phyloP scores from a whole-genome alignment of 495 filamentous ascomycete genomes.

The Parathielavia appendiculata region DNA sequence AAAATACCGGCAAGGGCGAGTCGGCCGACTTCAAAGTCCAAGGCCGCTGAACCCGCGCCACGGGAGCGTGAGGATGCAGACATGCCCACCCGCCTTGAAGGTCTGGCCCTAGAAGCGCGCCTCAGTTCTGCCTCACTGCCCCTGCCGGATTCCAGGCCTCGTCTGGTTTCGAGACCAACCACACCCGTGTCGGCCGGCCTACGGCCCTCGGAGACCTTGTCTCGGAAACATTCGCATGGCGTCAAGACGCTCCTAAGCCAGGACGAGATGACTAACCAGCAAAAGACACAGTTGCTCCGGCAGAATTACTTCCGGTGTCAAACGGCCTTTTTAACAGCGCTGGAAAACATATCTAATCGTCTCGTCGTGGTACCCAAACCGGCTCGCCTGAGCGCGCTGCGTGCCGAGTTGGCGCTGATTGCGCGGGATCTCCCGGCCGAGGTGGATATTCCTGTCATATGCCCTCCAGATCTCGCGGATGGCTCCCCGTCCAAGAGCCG shows the following conservation, averaged over 20 bases:
- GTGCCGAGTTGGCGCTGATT: conserved; percentile 69
- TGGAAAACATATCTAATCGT: conserved; percentile 73
- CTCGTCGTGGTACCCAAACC: conserved; percentile 68
- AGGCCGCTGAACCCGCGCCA: conserved; percentile 20
- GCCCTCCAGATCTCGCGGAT: conserved; percentile 60
- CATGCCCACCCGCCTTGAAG: conserved; percentile 34
- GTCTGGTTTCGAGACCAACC: conserved; percentile 39
- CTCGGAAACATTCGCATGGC: conserved; percentile 46
- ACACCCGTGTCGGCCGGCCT: conserved; percentile 50
- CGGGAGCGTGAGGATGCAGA: conserved; percentile 22
- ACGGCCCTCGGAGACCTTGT: conserved; percentile 45
- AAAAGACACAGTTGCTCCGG: conserved; percentile 58
- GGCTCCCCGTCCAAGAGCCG: conserved; percentile 57
- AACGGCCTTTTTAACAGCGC: conserved; percentile 64
- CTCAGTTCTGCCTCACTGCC: conserved; percentile 61
- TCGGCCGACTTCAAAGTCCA: conserved; percentile 1
- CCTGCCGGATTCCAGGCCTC: conserved; percentile 53
- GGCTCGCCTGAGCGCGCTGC: conserved; percentile 66
- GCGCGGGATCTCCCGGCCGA: conserved; percentile 68
- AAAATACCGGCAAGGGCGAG: conserved; percentile 8
- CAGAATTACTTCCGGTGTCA: conserved; percentile 72
- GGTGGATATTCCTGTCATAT: conserved; percentile 71
- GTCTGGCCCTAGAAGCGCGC: conserved; percentile 45
- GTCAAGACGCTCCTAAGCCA: conserved; percentile 46
- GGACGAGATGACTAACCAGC: conserved; percentile 47